phyloP scores from a whole-genome alignment of 805 yeast species.

The Ogataea chonburiensis region DNA sequence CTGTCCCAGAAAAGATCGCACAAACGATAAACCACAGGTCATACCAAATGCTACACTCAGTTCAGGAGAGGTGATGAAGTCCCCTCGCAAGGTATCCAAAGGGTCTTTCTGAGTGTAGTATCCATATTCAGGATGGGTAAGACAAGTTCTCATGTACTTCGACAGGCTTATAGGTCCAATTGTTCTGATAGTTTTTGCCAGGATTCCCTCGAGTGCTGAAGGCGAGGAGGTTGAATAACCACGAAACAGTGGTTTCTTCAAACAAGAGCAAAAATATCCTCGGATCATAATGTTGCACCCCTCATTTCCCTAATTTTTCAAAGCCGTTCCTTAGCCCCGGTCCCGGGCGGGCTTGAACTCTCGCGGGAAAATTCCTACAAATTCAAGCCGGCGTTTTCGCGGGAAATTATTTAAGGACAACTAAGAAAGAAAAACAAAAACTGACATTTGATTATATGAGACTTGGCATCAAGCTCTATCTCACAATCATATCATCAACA shows the following conservation, averaged over 20 bases:
- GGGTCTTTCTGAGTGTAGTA: conserved; percentile 81
- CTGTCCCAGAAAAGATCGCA: conserved; percentile 56
- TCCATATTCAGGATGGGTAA: conserved; percentile 74
- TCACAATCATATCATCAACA: too few relatives aligned
- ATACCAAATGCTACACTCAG: conserved; percentile 87
- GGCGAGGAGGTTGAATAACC: conserved; percentile 3
- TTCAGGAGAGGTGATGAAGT: conserved; percentile 84
- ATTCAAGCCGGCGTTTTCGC: too few relatives aligned
- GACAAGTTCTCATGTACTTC: conserved; percentile 76
- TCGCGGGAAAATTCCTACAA: too few relatives aligned
- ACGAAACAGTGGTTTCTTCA: conserved; percentile 1
- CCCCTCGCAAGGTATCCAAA: conserved; percentile 50
- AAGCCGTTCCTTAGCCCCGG: too few relatives aligned
- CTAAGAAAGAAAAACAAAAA: background rate
- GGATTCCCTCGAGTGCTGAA: conserved; percentile 25
- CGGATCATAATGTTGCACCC: too few relatives aligned
- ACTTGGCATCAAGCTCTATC: background rate
- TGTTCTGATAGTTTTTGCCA: conserved; percentile 52
- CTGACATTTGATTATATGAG: background rate
- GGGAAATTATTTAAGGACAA: conserved; percentile 1
- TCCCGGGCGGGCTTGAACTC: too few relatives aligned
- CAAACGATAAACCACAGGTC: conserved; percentile 73
- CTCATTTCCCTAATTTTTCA: too few relatives aligned
- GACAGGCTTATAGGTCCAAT: conserved; percentile 78
- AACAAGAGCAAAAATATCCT: too few relatives aligned